phyloP scores from a whole-genome alignment of 2,329 filamentous ascomycete species.

The Sarocladiaceae sp. region DNA sequence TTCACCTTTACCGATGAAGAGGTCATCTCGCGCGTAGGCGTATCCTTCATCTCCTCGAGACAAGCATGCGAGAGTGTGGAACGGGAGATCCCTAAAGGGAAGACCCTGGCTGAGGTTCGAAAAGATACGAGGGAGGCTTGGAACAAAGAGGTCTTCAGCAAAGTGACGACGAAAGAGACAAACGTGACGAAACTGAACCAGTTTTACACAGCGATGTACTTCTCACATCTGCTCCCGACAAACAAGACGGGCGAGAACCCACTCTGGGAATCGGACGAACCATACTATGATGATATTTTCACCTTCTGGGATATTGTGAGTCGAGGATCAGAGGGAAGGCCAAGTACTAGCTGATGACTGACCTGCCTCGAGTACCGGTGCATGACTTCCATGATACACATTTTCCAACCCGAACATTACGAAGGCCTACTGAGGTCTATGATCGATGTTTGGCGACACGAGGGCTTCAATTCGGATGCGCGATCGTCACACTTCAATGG shows the following conservation, averaged over 20 bases:
- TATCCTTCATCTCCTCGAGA: conserved; percentile 58
- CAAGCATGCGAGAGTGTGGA: conserved; percentile 56
- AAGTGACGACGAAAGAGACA: conserved; percentile 51
- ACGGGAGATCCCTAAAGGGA: conserved; percentile 44
- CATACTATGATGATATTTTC: conserved; percentile 67
- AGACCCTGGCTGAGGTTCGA: conserved; percentile 36
- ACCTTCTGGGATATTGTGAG: conserved; percentile 54
- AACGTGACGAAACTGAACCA: conserved; percentile 42
- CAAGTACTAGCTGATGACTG: neutral
- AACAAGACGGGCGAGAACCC: conserved; percentile 69
- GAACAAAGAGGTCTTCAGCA: conserved; percentile 57
- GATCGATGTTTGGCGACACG: conserved; percentile 61
- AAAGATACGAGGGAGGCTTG: conserved; percentile 44
- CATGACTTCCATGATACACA: conserved; percentile 56
- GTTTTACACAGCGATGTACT: conserved; percentile 63
- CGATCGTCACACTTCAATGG: conserved; percentile 65
- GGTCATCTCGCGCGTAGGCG: conserved; percentile 55
- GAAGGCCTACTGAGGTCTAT: conserved; percentile 61
- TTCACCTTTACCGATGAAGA: conserved; percentile 44
- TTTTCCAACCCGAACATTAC: conserved; percentile 56
- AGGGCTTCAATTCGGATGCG: conserved; percentile 59
- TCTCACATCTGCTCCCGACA: conserved; percentile 62
- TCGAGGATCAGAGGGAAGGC: neutral
- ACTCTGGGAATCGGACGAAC: conserved; percentile 55
- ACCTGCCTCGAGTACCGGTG: conserved; percentile 46